Base-by-base conservation (phyloP, 495 filamentous ascomycete species). In the Xylaria scruposa region DNA sequence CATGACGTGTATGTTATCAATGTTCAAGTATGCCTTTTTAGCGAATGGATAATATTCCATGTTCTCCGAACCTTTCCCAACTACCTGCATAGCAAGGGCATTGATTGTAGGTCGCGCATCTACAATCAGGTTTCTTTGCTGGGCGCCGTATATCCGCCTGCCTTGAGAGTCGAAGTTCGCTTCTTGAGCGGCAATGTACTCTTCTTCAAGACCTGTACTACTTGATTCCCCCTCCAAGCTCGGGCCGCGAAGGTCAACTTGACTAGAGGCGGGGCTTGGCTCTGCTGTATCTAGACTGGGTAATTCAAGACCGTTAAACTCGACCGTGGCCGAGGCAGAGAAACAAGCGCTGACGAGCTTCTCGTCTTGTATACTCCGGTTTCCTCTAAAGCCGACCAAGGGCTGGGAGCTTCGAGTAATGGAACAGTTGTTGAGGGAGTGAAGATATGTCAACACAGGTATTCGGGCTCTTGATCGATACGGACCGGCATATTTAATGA, bases 1-100 rank as follows among this genome's bases (percentile, higher is more conserved):
- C 96, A 99, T 99, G 68, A 98, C 95, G 78, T 99, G 96, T 71
- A 99, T 98, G 74, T 99, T 99, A 78, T 97, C 96, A 77, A 99
- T 99, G 58, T 95, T 95, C n/a, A 99, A 86, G 75, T 96, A 98
- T 0, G 91, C 93, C 78, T 97, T 97, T 51, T 93, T 94, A 38
- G 93, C 93, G 76, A 93, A 94, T 63, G 90, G 92, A 80, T 99
- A 99, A 79, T 98, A 93, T 64, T 97, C 94, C 94, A 98, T 97
- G 74, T 98, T 98, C 78, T 99, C 96, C 0, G 94, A 97, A 4
- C 96, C 96, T 75, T 94, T 89, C 2, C 96, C 96, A 73, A 96
- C 91, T 10, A 93, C 93, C 81, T 98, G 94, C 93, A 97, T 99
- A 15, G 94, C 95, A 69, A 92, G 89, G 1, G 97, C 97, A 82